Base-by-base conservation (phyloP, 1,284 basidiomycete species). In the Xanthoconium separans region DNA sequence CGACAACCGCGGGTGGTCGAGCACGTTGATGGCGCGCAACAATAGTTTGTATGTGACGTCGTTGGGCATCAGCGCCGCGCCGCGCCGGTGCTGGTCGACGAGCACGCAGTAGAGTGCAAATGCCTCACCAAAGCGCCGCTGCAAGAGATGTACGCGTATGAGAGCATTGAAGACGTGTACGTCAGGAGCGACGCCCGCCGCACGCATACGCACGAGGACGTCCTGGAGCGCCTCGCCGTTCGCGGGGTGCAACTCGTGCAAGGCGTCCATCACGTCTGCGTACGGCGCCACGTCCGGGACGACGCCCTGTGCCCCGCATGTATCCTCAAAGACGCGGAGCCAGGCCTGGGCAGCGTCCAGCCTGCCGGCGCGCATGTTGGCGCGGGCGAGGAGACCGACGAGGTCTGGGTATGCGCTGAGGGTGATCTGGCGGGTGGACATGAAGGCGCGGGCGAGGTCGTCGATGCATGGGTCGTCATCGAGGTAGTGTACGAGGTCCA, bases 161-260 rank as follows among this genome's bases (percentile, higher is more conserved):
- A 83, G 72, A 8, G 74, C 61, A 53, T 81, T 82, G 69, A 79
- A 76, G 36, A 82, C 59, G 37, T 62, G 56, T 11, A 74, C 67
- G 53, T 78, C 71, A 0, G 74, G 73, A 9, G 63, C 40, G 18
- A 78, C 65, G 13, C 70, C 70, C 2, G 71, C 68, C 30, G 67
- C 58, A 40, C 65, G 59, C 76, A 83, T 78, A 45, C 70, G 64
- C 2, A 62, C 55, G 41, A 83, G 63, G 0, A 77, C 68, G 36
- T 64, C 65, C 51, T 72, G 61, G 50, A 78, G 65, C 4, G 68
- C 66, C 4, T 60, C 61, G 2, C 60, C 48, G 44, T 75, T 68
- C 8, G 60, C 60, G 10, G 69, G 60, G 20, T 68, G 58, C 6
- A 70, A 67, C 2, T 66, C 61, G 6, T 69, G 65, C 36, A 79